Evolutionary conservation across 2,329 filamentous ascomycete genomes (phyloP).

Genomic region (Penicillium sp.): DNA sequence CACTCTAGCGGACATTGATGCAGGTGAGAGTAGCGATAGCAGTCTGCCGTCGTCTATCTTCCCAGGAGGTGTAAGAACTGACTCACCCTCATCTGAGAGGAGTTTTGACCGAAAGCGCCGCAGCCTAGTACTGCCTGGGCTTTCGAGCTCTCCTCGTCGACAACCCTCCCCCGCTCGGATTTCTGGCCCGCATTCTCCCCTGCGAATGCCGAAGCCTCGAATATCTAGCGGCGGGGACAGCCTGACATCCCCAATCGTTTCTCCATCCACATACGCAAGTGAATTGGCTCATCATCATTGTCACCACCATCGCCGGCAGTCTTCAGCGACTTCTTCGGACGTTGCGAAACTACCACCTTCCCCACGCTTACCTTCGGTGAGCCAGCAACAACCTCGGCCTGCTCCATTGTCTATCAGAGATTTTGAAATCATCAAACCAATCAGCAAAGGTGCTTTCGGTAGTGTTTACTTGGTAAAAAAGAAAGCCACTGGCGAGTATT

Average conservation of each 20-base stretch:
- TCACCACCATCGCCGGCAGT: slow-evolving; percentile 81
- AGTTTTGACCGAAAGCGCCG: slow-evolving; percentile 81
- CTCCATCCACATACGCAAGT: slow-evolving; percentile 77
- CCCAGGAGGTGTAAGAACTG: slow-evolving; percentile 70
- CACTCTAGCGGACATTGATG: slow-evolving; percentile 79
- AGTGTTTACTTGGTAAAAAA: slow-evolving; percentile 98
- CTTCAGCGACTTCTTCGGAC: slow-evolving; percentile 80
- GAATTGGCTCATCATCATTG: slow-evolving; percentile 59
- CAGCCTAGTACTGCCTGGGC: slow-evolving; percentile 78
- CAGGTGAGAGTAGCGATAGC: slow-evolving; percentile 76
- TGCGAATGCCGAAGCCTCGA: slow-evolving; percentile 81
- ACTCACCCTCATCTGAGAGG: slow-evolving; percentile 88
- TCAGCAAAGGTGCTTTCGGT: slow-evolving; percentile 97
- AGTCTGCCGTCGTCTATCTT: slow-evolving; percentile 80
- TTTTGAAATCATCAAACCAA: slow-evolving; percentile 98
- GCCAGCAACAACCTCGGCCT: slow-evolving; percentile 74
- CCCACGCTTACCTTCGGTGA: slow-evolving; percentile 73
- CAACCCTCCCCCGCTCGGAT: slow-evolving; percentile 84
- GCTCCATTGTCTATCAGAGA: slow-evolving; percentile 97
- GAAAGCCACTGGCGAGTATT: slow-evolving; percentile 97
- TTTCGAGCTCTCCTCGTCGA: slow-evolving; percentile 71
- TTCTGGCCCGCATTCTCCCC: slow-evolving; percentile 74
- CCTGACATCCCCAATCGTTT: slow-evolving; percentile 80
- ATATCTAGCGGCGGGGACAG: slow-evolving; percentile 54
- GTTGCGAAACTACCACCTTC: slow-evolving; percentile 70